phyloP scores from a whole-genome alignment of 192 early-diverging fungal genomes.

The Umbelopsis sp. region DNA sequence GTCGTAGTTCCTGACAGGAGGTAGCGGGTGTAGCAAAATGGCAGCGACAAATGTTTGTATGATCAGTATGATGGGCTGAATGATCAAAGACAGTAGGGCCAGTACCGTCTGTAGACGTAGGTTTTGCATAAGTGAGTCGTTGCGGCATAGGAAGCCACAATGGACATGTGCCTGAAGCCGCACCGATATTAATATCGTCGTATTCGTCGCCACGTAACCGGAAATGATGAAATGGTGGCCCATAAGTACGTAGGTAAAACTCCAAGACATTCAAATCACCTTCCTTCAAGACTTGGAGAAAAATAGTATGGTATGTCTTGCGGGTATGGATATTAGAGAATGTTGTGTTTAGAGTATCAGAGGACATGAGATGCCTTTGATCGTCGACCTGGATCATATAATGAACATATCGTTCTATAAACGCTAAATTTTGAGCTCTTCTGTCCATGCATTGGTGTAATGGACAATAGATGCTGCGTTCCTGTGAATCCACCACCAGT shows the following conservation, averaged over 20 bases:
- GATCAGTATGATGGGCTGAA: neutral
- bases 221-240: slow-evolving; percentile 14
- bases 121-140: neutral
- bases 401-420: slow-evolving; percentile 18
- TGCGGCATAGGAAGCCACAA: neutral
- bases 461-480: neutral
- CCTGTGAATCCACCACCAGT: neutral
- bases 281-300: slow-evolving; percentile 21
- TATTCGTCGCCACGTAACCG: slow-evolving; percentile 24
- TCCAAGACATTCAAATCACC: slow-evolving; percentile 17
- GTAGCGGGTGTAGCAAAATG: neutral
- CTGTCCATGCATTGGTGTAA: neutral
- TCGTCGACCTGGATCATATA: slow-evolving; percentile 14
- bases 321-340: slow-evolving; percentile 16
- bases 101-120: too few relatives aligned
- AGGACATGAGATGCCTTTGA: neutral
- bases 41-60: neutral
- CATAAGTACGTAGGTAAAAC: slow-evolving; percentile 21
- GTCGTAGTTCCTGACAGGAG: slow-evolving; percentile 12
- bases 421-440: slow-evolving; percentile 14
- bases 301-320: slow-evolving; percentile 25
- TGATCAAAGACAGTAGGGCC: neutral
- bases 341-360: neutral
- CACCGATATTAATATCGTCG: slow-evolving; percentile 17
- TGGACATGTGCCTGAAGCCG: neutral